phyloP scores from a whole-genome alignment of 192 early-diverging fungal species.

The Coemansia sp. region DNA sequence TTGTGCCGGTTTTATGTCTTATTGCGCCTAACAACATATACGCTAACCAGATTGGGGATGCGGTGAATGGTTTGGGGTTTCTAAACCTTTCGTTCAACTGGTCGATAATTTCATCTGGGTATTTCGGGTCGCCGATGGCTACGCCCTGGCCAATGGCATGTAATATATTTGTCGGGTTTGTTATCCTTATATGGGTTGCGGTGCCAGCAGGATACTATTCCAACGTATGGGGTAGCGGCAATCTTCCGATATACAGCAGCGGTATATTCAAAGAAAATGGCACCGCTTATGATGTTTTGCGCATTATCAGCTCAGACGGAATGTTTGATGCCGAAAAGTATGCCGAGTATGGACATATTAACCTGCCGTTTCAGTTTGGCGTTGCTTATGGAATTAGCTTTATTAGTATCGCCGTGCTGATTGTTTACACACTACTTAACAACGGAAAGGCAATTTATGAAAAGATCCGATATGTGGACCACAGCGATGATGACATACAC shows the following conservation, averaged over 20 bases:
- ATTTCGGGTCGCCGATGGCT: slow-evolving; percentile 37
- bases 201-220: slow-evolving; percentile 34
- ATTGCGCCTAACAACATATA: slow-evolving; percentile 28
- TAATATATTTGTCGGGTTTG: slow-evolving; percentile 53
- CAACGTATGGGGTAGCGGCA: slow-evolving; percentile 40
- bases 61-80: slow-evolving; percentile 54
- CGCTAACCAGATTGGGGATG: slow-evolving; percentile 43
- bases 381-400: slow-evolving; percentile 59
- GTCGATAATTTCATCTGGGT: slow-evolving; percentile 38
- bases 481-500: slow-evolving; percentile 67
- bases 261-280: slow-evolving; percentile 5
- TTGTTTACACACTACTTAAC: slow-evolving; percentile 66
- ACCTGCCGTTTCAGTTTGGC: slow-evolving; percentile 55
- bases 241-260: slow-evolving; percentile 31
- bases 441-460: slow-evolving; percentile 60
- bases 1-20: slow-evolving; percentile 53
- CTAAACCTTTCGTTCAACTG: slow-evolving; percentile 54
- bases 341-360: slow-evolving; percentile 30
- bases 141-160: slow-evolving; percentile 53
- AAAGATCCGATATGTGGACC: slow-evolving; percentile 34
- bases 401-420: slow-evolving; percentile 55
- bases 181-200: slow-evolving; percentile 50
- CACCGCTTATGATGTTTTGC: neutral
- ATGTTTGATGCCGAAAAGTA: slow-evolving; percentile 23
- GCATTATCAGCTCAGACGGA: slow-evolving; percentile 18